Percentiles rank a stretch among this genome's conserved stretches.
Conservation (phyloP, 2,329 filamentous ascomycete species). For the Chrysosporium keratinophilum region DNA sequence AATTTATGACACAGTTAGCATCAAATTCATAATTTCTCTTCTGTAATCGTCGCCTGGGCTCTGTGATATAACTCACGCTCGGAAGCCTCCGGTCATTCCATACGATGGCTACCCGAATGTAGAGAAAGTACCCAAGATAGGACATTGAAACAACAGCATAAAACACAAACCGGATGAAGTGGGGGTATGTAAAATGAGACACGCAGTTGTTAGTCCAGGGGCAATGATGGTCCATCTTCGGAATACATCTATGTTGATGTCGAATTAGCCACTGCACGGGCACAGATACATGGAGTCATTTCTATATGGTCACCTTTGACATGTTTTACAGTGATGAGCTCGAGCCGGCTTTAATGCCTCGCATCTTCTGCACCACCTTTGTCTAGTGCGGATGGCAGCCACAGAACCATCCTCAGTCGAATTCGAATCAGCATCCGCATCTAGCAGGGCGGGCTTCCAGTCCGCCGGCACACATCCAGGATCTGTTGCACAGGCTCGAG, state of each 20-base stretch:
- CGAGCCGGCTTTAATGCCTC: conserved; percentile 51
- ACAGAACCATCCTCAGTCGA: not conserved
- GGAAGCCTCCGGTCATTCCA: conserved; percentile 49
- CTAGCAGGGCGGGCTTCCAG: conserved; percentile 24
- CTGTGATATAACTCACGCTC: conserved; percentile 38
- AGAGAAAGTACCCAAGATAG: conserved; percentile 48
- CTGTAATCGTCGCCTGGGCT: not conserved
- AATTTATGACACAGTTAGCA: not conserved
- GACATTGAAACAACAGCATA: conserved; percentile 49
- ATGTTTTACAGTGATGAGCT: conserved; percentile 56
- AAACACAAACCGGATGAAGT: conserved; percentile 54
- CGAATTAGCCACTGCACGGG: not conserved
- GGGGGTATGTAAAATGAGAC: conserved; percentile 54
- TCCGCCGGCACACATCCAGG: conserved; percentile 45
- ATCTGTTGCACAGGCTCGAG: conserved; percentile 48
- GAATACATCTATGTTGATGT: conserved; percentile 47
- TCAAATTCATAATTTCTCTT: not conserved
- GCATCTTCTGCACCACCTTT: conserved; percentile 53
- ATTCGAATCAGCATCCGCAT: conserved; percentile 15
- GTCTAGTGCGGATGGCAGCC: conserved; percentile 19
- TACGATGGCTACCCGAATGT: conserved; percentile 41
- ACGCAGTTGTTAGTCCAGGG: conserved; percentile 58
- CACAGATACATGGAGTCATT: not conserved
- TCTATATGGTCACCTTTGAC: conserved; percentile 41
- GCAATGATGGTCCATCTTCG: conserved; percentile 59